Percentiles rank a stretch among this genome's conserved stretches.
phyloP scores from a whole-genome alignment of 1,284 basidiomycete genomes.

The Ceratobasidium papillatum region DNA sequence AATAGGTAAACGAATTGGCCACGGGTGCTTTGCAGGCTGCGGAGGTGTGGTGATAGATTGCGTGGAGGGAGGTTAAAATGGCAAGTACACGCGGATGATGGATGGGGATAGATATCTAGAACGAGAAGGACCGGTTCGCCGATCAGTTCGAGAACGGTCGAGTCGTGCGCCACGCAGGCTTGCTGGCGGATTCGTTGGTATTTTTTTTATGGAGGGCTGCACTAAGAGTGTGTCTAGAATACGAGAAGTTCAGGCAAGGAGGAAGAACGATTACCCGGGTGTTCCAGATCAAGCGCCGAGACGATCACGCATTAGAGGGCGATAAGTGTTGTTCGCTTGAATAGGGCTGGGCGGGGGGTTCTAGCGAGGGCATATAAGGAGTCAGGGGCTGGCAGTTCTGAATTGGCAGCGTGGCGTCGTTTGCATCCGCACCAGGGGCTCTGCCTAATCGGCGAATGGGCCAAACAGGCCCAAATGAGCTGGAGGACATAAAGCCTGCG shows the following conservation, averaged over 20 bases:
- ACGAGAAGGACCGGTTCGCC: neutral
- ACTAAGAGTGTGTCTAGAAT: too few species aligned
- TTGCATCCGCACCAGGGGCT: conserved; percentile 33
- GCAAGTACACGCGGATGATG: neutral
- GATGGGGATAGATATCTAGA: neutral
- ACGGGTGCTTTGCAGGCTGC: neutral
- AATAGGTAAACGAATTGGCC: neutral
- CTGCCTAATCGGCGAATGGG: neutral
- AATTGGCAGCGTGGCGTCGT: neutral
- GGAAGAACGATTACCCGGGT: neutral
- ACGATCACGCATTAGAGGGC: neutral
- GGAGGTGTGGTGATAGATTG: neutral
- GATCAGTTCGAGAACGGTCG: neutral
- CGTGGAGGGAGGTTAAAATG: neutral
- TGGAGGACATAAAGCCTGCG: conserved; percentile 27
- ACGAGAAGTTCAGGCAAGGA: neutral
- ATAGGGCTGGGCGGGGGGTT: conserved; percentile 3
- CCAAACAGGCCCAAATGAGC: conserved; percentile 24
- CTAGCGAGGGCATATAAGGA: conserved; percentile 5
- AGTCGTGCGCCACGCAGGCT: neutral
- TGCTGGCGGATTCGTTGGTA: too few species aligned
- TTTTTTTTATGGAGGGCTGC: too few species aligned
- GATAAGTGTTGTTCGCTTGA: neutral
- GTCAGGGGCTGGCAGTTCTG: conserved; percentile 24
- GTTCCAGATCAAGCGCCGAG: neutral